Base-by-base conservation (phyloP, 768 basidiomycete genomes). In the Termitomyces sp. region DNA sequence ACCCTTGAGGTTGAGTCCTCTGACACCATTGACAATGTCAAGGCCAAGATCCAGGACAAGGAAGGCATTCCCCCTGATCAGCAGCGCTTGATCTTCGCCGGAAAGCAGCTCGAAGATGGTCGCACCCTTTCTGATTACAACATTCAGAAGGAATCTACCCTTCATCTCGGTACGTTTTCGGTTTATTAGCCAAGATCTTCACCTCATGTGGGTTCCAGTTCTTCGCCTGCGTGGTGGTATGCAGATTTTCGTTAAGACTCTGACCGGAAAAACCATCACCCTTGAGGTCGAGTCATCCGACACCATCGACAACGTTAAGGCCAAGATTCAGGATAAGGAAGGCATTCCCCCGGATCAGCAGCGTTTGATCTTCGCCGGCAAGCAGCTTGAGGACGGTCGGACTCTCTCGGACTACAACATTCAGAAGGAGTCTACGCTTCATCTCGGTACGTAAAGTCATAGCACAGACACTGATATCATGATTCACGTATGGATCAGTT, bases 391-490 rank as follows among this genome's bases (percentile, higher is more conserved):
- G 57, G 74, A 74, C 56, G 73, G 73, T 2, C 69, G 74, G 8
- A 73, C 72, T 16, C 68, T 72, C 12, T 83, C 85, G 0, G 85
- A 65, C 24, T 65, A 65, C 37, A 65, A 65, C 18, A 65, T 65
- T 4, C 65, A 65, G 65, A 86, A 87, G 69, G 86, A 87, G 74
- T 81, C 82, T 9, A 90, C 88, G 40, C 77, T 91, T 55, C 79
- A 88, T 53, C 72, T 74, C 4, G 64, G 64, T 63, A 49, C 55
- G 64, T 55, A 27, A 14, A 46, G 12, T 32, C 22, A n/a, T 4
- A 14, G 16, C 12, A 32, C 40, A 30, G 3, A 62, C 37, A 60
- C 55, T 63, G 36, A 48, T 55, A 47, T 2, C 5, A 20, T 50
- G 7, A 53, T 30, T 43, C 22, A 40, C 48, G 0, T 33, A 6